phyloP scores from a whole-genome alignment of 208 protist genomes.

The Trypanosoma conorhini region DNA sequence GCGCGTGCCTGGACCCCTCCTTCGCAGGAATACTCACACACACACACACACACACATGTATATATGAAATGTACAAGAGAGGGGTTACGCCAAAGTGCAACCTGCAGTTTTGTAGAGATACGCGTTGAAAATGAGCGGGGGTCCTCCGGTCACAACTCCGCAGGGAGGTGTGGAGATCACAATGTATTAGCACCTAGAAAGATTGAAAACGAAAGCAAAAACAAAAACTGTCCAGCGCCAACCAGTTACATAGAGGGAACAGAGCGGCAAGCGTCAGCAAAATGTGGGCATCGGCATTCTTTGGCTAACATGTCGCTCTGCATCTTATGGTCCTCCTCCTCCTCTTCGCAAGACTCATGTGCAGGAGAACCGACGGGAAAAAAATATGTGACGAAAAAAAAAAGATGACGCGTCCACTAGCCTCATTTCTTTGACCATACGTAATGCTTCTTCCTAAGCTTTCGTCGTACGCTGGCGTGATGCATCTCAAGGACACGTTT shows the following conservation, averaged over 20 bases:
- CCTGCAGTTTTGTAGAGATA: too few species aligned
- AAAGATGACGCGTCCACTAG: background rate
- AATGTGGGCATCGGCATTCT: background rate
- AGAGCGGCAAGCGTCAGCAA: background rate
- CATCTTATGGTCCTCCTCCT: background rate
- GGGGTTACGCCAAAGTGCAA: too few species aligned
- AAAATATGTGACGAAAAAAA: background rate
- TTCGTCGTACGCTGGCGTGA: background rate
- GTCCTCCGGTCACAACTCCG: too few species aligned
- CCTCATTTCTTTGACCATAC: slow-evolving; percentile 2
- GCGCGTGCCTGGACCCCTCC: too few species aligned
- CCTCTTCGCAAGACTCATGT: background rate
- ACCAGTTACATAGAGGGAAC: background rate
- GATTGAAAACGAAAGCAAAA: background rate
- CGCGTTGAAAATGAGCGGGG: too few species aligned
- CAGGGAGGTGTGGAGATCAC: too few species aligned
- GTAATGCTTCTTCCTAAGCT: slow-evolving; percentile 3
- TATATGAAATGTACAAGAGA: too few species aligned
- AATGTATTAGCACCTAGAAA: background rate
- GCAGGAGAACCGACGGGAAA: background rate
- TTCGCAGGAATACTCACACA: too few species aligned
- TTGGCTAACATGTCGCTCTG: background rate
- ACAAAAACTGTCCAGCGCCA: background rate
- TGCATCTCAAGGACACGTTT: slow-evolving; percentile 12
- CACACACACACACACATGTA: background rate